A percentile compares a stretch with the other conserved stretches of the same genome.
Conservation (phyloP, 176 grass and related monocot genomes). For the Zizania latifolia region DNA sequence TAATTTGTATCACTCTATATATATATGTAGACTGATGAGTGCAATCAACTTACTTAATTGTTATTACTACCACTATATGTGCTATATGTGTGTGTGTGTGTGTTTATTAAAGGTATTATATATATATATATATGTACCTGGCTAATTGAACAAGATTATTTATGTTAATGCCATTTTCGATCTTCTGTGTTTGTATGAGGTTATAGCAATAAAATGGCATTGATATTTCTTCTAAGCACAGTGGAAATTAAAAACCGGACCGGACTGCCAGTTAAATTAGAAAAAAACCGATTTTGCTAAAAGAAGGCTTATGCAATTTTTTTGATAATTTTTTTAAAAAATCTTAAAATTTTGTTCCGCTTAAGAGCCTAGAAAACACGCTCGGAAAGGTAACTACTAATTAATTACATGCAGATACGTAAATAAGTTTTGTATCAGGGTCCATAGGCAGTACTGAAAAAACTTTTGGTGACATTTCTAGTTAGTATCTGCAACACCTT, state of each 20-base stretch:
- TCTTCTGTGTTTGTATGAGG: neutral
- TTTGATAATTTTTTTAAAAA: no score
- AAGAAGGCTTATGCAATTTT: no score
- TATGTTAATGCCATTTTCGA: neutral
- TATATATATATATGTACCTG: neutral
- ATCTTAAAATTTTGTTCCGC: no score
- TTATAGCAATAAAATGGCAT: neutral
- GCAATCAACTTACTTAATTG: neutral
- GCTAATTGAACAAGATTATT: neutral
- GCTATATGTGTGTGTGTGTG: neutral
- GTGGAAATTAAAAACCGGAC: no score
- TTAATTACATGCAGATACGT: constrained; percentile 34
- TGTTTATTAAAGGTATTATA: neutral
- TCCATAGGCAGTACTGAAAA: constrained; percentile 75
- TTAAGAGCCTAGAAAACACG: no score
- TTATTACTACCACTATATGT: no score
- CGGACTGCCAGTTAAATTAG: no score
- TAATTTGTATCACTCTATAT: no score
- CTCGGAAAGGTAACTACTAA: no score
- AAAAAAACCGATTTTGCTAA: no score
- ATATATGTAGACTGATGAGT: constrained; percentile 14
- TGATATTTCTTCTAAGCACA: neutral
- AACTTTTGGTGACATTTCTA: constrained; percentile 43
- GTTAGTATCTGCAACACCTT: constrained; percentile 73
- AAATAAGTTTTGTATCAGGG: constrained; percentile 30